A percentile compares a stretch with the other conserved stretches of the same genome.
These are phyloP conservation scores for Penicillium psychrosexuale DNA, from an alignment of 2,329 filamentous ascomycete species.

Conservation along the genomic window DNA sequence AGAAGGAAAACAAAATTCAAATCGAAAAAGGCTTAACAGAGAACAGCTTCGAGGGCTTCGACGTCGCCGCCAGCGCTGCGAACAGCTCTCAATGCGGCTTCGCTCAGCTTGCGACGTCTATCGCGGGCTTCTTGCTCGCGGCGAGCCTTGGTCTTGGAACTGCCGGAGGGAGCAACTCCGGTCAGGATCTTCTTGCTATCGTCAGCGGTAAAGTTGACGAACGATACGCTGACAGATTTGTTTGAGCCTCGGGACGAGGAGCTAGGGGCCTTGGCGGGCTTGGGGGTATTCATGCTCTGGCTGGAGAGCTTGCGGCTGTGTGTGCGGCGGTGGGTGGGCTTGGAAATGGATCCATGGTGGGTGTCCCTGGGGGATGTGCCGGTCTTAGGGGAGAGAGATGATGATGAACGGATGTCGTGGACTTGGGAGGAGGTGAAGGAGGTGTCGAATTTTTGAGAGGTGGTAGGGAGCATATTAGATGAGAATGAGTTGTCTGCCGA, in stretches of 20 bases:
- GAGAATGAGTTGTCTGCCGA: slow-evolving; percentile 31
- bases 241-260: slow-evolving; percentile 32
- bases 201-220: slow-evolving; percentile 85
- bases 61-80: slow-evolving; percentile 47
- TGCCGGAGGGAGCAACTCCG: slow-evolving; percentile 87
- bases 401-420: slow-evolving; percentile 33
- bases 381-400: slow-evolving; percentile 38
- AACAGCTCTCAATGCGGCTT: slow-evolving; percentile 44
- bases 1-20: slow-evolving; percentile 5
- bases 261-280: slow-evolving; percentile 32
- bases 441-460: slow-evolving; percentile 27
- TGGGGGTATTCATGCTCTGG: slow-evolving; percentile 32
- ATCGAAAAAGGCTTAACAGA: slow-evolving; percentile 30
- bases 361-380: slow-evolving; percentile 30
- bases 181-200: slow-evolving; percentile 78
- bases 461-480: slow-evolving; percentile 22
- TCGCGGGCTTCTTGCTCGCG: slow-evolving; percentile 85
- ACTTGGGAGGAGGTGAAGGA: slow-evolving; percentile 28
- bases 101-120: slow-evolving; percentile 54
- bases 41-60: slow-evolving; percentile 42
- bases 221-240: slow-evolving; percentile 55
- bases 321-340: slow-evolving; percentile 35
- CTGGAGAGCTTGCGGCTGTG: slow-evolving; percentile 43
- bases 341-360: slow-evolving; percentile 23
- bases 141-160: slow-evolving; percentile 89